phyloP scores from a whole-genome alignment of 352 stramenopile species.

The Phytophthora europaea region DNA sequence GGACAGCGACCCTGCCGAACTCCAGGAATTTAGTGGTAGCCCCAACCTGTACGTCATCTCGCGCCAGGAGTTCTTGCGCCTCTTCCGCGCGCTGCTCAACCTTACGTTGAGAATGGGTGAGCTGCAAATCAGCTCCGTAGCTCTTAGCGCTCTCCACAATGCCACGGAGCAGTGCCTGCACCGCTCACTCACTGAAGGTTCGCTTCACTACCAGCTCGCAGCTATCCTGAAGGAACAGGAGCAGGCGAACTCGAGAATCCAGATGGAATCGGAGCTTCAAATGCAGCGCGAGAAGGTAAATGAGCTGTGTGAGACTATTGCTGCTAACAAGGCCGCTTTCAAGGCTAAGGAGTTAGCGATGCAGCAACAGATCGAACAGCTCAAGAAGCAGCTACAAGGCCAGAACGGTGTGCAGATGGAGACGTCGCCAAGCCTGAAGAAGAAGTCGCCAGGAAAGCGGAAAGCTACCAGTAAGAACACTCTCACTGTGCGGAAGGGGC shows the following conservation, averaged over 20 bases:
- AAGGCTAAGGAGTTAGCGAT: slow-evolving; percentile 77
- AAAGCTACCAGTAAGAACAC: slow-evolving; percentile 58
- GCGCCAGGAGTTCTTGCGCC: slow-evolving; percentile 59
- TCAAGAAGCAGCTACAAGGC: slow-evolving; percentile 55
- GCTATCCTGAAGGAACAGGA: slow-evolving; percentile 67
- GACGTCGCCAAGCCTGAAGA: slow-evolving; percentile 42
- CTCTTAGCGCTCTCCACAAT: slow-evolving; percentile 83
- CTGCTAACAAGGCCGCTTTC: slow-evolving; percentile 64
- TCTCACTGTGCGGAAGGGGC: slow-evolving; percentile 53
- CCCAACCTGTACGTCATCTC: slow-evolving; percentile 76
- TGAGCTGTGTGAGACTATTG: slow-evolving; percentile 58
- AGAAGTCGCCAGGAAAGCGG: slow-evolving; percentile 61
- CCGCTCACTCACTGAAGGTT: slow-evolving; percentile 62
- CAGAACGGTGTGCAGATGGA: slow-evolving; percentile 51
- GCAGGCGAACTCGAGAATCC: slow-evolving; percentile 28
- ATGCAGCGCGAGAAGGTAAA: slow-evolving; percentile 73
- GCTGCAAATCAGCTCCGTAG: slow-evolving; percentile 71
- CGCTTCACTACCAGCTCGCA: slow-evolving; percentile 64
- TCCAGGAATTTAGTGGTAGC: slow-evolving; percentile 38
- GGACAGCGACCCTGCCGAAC: slow-evolving; percentile 36
- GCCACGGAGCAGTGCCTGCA: slow-evolving; percentile 78
- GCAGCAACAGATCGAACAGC: slow-evolving; percentile 69
- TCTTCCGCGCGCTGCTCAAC: slow-evolving; percentile 55
- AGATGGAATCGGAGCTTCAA: slow-evolving; percentile 57
- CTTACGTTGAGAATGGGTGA: slow-evolving; percentile 46